Evolutionary conservation across 2,329 filamentous ascomycete species (phyloP).

Genomic region (Aspergillus sp.): DNA sequence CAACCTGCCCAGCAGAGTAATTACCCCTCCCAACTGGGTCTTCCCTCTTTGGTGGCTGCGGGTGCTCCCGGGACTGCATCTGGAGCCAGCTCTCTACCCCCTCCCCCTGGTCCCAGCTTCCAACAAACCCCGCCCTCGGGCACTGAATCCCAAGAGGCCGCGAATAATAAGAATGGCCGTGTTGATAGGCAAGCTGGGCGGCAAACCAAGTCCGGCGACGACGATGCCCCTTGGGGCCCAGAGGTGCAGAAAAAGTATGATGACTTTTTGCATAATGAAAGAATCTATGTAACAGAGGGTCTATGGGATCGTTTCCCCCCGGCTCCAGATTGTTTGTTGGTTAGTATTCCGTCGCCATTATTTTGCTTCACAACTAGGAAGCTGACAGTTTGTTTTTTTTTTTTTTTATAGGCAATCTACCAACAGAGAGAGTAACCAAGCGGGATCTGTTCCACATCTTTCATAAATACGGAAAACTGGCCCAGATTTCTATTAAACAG

Average conservation of each 20-base stretch:
- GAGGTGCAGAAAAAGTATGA: constrained; percentile 47
- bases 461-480: constrained; percentile 75
- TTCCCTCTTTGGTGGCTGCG: constrained; percentile 20
- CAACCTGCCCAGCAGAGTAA: constrained; percentile 33
- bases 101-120: constrained; percentile 37
- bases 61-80: constrained; percentile 33
- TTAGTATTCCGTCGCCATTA: constrained; percentile 19
- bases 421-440: constrained; percentile 89
- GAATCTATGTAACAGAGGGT: constrained; percentile 48
- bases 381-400: constrained; percentile 1
- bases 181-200: constrained; percentile 20
- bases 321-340: constrained; percentile 48
- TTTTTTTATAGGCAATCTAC: constrained; percentile 67
- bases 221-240: constrained; percentile 45
- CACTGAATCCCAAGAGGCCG: constrained; percentile 17
- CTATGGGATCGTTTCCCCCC: constrained; percentile 48
- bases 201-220: constrained; percentile 22
- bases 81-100: constrained; percentile 31
- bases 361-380: not conserved
- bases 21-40: constrained; percentile 20
- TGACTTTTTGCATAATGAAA: constrained; percentile 47
- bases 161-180: constrained; percentile 19
- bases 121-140: constrained; percentile 25
- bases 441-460: constrained; percentile 91
- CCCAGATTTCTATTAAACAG: constrained; percentile 93